A percentile compares a stretch with the other conserved stretches of the same genome.
These are phyloP conservation scores for Aspergillus niger DNA, from an alignment of 2,329 filamentous ascomycete species.

Conservation along the genomic window DNA sequence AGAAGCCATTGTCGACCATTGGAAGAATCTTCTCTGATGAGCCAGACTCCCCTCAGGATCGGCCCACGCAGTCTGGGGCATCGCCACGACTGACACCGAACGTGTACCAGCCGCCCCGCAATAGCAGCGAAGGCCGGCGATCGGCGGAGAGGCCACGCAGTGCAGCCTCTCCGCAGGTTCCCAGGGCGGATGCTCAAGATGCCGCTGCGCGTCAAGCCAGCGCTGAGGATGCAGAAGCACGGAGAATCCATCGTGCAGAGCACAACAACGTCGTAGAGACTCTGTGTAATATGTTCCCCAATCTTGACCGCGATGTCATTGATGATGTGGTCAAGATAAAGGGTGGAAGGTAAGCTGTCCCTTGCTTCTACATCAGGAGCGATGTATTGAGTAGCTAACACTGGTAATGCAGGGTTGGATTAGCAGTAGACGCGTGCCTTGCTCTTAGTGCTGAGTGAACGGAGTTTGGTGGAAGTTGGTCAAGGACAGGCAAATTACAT, in stretches of 20 bases:
- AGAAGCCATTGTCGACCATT: slow-evolving; percentile 85
- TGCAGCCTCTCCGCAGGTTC: slow-evolving; percentile 31
- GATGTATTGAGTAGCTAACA: slow-evolving; percentile 14
- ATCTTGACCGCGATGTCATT: slow-evolving; percentile 89
- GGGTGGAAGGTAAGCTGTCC: slow-evolving; percentile 74
- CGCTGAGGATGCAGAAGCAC: slow-evolving; percentile 83
- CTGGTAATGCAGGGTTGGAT: slow-evolving; percentile 63
- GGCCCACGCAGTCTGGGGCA: slow-evolving; percentile 35
- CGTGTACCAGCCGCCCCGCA: slow-evolving; percentile 47
- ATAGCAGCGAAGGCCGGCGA: slow-evolving; percentile 38
- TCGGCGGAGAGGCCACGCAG: slow-evolving; percentile 28
- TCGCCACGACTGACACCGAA: slow-evolving; percentile 55
- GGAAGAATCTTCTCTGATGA: slow-evolving; percentile 91
- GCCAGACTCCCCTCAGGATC: slow-evolving; percentile 40
- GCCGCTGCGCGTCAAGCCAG: slow-evolving; percentile 87
- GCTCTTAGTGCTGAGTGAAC: slow-evolving; percentile 59
- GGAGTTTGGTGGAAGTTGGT: not conserved
- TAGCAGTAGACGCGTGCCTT: slow-evolving; percentile 84
- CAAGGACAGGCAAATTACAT: not conserved
- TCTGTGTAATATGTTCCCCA: slow-evolving; percentile 92
- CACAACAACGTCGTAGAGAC: slow-evolving; percentile 93
- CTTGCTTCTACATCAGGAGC: not conserved
- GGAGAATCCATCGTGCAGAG: slow-evolving; percentile 78
- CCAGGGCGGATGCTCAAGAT: slow-evolving; percentile 70
- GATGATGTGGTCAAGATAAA: slow-evolving; percentile 96